These are phyloP conservation scores for Pseudozyma hubeiensis DNA, from an alignment of 1,284 basidiomycete genomes.

Conservation along the genomic window DNA sequence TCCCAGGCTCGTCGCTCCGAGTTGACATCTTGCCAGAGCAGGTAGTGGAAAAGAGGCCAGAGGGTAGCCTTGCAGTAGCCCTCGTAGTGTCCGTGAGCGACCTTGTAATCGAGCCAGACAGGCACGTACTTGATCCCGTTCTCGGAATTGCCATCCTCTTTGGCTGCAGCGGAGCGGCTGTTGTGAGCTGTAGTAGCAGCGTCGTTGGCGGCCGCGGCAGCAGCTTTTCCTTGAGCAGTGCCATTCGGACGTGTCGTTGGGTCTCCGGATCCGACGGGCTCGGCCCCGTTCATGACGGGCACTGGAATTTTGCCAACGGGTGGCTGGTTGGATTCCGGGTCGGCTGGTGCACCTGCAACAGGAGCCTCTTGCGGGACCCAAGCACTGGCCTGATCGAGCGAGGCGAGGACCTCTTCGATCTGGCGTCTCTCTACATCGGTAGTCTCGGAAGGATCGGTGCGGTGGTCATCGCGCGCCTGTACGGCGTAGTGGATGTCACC, in stretches of 20 bases:
- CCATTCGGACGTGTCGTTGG: constrained; percentile 31
- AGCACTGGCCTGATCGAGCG: constrained; percentile 58
- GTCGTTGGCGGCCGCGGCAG: constrained; percentile 67
- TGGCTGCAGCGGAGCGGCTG: constrained; percentile 71
- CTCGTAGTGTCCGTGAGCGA: constrained; percentile 88
- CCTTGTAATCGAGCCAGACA: constrained; percentile 89
- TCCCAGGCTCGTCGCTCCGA: constrained; percentile 74
- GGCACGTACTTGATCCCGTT: constrained; percentile 78
- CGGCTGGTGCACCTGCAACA: constrained; percentile 45
- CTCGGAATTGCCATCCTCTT: constrained; percentile 55
- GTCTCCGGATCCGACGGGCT: constrained; percentile 61
- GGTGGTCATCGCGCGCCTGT: constrained; percentile 58
- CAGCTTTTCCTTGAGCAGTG: constrained; percentile 3
- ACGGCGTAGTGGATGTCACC: constrained; percentile 78
- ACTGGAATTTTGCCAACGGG: constrained; percentile 45
- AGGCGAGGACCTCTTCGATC: constrained; percentile 63
- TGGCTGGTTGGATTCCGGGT: constrained; percentile 36
- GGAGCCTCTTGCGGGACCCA: constrained; percentile 58
- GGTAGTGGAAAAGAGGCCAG: constrained; percentile 98
- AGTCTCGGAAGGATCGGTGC: constrained; percentile 57
- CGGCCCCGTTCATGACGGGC: constrained; percentile 63
- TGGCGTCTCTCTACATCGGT: constrained; percentile 57
- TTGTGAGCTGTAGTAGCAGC: constrained; percentile 69
- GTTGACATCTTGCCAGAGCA: constrained; percentile 91
- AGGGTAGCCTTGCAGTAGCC: constrained; percentile 98